Base-by-base conservation (phyloP, 805 yeast species). In the Candida quercuum region DNA sequence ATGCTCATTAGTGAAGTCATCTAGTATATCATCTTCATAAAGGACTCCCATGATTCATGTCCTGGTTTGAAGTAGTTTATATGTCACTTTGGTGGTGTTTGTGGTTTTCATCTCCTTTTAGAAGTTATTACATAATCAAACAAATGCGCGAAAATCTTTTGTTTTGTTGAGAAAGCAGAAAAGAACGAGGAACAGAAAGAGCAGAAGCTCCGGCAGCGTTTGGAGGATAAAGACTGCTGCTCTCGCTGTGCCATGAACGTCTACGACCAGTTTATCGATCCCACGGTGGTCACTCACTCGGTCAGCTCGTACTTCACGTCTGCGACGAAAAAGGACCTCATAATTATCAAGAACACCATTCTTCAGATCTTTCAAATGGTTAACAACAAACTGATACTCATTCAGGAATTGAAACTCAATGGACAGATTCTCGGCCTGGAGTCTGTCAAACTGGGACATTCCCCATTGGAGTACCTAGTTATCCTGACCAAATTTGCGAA, bases 221-320 rank as follows among this genome's bases (percentile, higher is more conserved):
- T n/a, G n/a, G n/a, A n/a, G n/a, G n/a, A n/a, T n/a, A n/a, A n/a
- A n/a, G n/a, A n/a, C n/a, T n/a, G n/a, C n/a, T n/a, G n/a, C n/a
- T n/a, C n/a, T n/a, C n/a, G n/a, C n/a, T n/a, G n/a, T 4, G 18
- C 1, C 11, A 87, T 87, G 96, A 86, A 86, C 51, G 81, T 83
- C 13, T 85, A 83, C 58, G 78, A 81, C 46, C 87, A 84, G 56
- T 69, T 87, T 47, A 69, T 84, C 33, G 83, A 76, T 47, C 94
- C 96, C 3, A 68, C 94, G 2, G 74, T 78, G 47, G 86, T 85
- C 27, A 59, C 81, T n/a, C 76, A 74, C 43, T 69, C 82, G 32
- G 45, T 78, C 18, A 64, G 75, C 7, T 74, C 81, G 33, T 57
- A 73, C 43, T 72, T 76, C 47, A 67, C 76, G 2, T 60, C 61